Evolutionary conservation across 1,284 basidiomycete species (phyloP), one percentile per base, ranked within the genome.

Genomic region (Pascua sp.): DNA sequence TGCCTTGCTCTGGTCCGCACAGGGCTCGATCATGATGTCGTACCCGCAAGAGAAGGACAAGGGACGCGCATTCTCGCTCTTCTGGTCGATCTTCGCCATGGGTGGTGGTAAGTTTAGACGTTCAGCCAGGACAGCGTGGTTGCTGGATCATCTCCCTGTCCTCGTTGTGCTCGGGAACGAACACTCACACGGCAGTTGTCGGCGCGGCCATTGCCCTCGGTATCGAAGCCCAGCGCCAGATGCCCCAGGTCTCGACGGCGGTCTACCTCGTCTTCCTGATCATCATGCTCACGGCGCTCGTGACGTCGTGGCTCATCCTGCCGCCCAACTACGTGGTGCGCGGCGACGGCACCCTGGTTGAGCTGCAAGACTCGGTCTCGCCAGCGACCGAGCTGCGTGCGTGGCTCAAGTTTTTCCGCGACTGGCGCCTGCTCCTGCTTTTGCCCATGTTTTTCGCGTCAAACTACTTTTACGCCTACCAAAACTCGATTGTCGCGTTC

Each of bases 21-120:
- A 81, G 58, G 80, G 80, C 9, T 62, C 75, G 3, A 70, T 81
- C 51, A 80, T 80, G 71, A 76, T 82, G 55, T 67, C 77, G 10
- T 80, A 80, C 65, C 77, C 79, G 0, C 68, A 73, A 1, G 80
- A 81, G 60, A 67, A 58, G 56, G 52, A 53, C 48, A 58, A 58
- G 56, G 56, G 56, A 2, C 47, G 49, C 2, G 16, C 48, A 2
- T 58, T 58, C 44, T 54, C 52, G 11, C 47, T 55, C 40, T 79
- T 81, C 62, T 81, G 80, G 79, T 59, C 73, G 46, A 68, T 78
- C 46, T 79, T 80, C 71, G 74, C 80, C 54, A 51, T 76, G 18
- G 80, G 79, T 16, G 77, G 73, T 9, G 24, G 24, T 32, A 32
- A 32, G 24, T 32, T n/a, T n/a, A n/a, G n/a, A n/a, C n/a, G n/a